phyloP scores from a whole-genome alignment of 768 basidiomycete species.

The Boletus pseudopeckii region DNA sequence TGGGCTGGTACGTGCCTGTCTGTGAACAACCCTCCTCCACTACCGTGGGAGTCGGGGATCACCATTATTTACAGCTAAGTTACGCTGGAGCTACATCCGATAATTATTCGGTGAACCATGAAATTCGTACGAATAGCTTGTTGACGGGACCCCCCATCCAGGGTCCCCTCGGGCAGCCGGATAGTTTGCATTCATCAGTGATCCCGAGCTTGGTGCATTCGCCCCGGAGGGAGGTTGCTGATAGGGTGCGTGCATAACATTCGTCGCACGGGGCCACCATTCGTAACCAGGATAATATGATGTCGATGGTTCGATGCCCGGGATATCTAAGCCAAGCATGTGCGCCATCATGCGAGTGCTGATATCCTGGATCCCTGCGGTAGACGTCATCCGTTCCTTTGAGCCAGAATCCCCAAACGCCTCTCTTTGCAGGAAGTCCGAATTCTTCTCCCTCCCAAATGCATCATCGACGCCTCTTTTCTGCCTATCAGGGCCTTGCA shows the following conservation, averaged over 20 bases:
- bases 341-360: slow-evolving; percentile 67
- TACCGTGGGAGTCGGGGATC: too few species aligned
- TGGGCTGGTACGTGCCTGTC: too few species aligned
- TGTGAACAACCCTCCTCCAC: too few species aligned
- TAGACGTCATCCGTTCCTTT: slow-evolving; percentile 23
- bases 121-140: slow-evolving; percentile 21
- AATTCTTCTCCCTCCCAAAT: slow-evolving; percentile 53
- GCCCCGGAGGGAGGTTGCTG: slow-evolving; percentile 6
- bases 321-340: slow-evolving; percentile 66
- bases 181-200: slow-evolving; percentile 19
- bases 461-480: slow-evolving; percentile 63
- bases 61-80: background rate
- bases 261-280: slow-evolving; percentile 55
- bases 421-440: slow-evolving; percentile 44
- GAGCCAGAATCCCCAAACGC: slow-evolving; percentile 29
- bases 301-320: slow-evolving; percentile 53
- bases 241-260: slow-evolving; percentile 13
- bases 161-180: slow-evolving; percentile 8
- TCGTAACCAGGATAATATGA: slow-evolving; percentile 55
- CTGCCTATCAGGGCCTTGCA: slow-evolving; percentile 41
- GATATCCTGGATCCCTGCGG: slow-evolving; percentile 55
- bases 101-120: slow-evolving; percentile 19
- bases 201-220: slow-evolving; percentile 1
- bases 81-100: slow-evolving; percentile 16
- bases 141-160: slow-evolving; percentile 21